Base-by-base conservation (phyloP, 257 asterid genomes). In the Penstemon davidsonii region DNA sequence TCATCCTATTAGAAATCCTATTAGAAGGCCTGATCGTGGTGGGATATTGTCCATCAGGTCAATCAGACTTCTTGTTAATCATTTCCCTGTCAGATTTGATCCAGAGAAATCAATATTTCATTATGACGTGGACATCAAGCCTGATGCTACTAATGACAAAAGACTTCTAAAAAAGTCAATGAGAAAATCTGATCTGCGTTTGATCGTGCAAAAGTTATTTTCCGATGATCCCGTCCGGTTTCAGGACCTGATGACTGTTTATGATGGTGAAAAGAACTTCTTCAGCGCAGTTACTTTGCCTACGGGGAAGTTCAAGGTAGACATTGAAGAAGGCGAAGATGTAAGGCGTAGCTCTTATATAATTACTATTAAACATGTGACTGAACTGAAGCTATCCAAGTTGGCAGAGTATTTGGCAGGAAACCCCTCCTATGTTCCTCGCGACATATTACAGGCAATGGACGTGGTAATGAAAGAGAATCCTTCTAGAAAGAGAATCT, bases 381-480 rank as follows among this genome's bases (percentile, higher is more conserved):
- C 72, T 55, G 83, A 79, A 58, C 46, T 88, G 67, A 72, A 67
- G 62, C 75, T 86, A 13, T 80, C 82, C 4, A 86, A 77, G 76
- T 57, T 90, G 66, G 45, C 46, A 0, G 94, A 84, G 33, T 88
- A 88, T 50, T 8, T 88, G 6, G 62, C 59, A 50, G 89, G 88
- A n/a, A 75, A 36, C 4, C 59, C 71, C 39, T 8, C 84, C 0
- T 4, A 52, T 7, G 58, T 70, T 47, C 96, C 96, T 66, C 96
- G 89, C 46, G 85, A 82, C 66, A 70, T 70, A 67, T 75, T 87
- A 37, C 93, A 87, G 13, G 89, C 84, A n/a, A 74, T 90, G 89
- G 96, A 83, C 60, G 50, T 84, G 76, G 89, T 87, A 2, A 76
- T 90, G 88, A 87, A 87, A 69, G 93, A 85, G 44, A 90, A 90